phyloP scores from a whole-genome alignment of 805 yeast genomes.

The Cyberlindnera lachancei region DNA sequence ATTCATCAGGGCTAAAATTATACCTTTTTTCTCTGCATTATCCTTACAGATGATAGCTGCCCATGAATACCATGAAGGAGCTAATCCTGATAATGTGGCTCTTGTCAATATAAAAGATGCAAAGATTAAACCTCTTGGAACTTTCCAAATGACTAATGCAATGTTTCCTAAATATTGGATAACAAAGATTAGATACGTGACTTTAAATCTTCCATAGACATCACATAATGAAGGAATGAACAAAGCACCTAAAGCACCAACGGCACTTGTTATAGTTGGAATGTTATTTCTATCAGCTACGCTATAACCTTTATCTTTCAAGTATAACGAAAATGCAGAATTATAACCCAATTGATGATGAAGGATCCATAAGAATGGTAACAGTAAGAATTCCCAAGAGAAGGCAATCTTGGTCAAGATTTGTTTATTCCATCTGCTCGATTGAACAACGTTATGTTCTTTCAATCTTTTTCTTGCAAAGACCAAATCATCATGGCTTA shows the following conservation, averaged over 20 bases:
- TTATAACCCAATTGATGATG: no score
- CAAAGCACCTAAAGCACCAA: conserved; percentile 1
- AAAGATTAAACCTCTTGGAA: no score
- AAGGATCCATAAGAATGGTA: no score
- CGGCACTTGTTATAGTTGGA: conserved; percentile 3
- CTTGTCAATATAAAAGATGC: no score
- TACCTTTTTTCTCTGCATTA: conserved; percentile 9
- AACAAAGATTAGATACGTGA: conserved; percentile 1
- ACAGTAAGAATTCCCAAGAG: no score
- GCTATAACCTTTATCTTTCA: conserved; percentile 2
- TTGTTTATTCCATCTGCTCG: no score
- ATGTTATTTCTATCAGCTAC: conserved; percentile 4
- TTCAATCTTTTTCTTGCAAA: no score
- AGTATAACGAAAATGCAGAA: conserved; percentile 8
- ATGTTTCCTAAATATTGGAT: not conserved
- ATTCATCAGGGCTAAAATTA: conserved; percentile 9
- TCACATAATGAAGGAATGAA: conserved; percentile 2
- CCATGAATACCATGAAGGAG: conserved; percentile 8
- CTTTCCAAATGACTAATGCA: no score
- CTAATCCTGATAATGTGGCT: conserved; percentile 5
- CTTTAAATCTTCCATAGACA: conserved; percentile 3
- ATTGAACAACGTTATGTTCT: no score
- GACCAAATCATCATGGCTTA: no score
- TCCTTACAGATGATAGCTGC: conserved; percentile 7
- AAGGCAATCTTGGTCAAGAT: no score